Evolutionary conservation across 2,329 filamentous ascomycete genomes (phyloP).

Genomic region (Sphaceloma murrayae): DNA sequence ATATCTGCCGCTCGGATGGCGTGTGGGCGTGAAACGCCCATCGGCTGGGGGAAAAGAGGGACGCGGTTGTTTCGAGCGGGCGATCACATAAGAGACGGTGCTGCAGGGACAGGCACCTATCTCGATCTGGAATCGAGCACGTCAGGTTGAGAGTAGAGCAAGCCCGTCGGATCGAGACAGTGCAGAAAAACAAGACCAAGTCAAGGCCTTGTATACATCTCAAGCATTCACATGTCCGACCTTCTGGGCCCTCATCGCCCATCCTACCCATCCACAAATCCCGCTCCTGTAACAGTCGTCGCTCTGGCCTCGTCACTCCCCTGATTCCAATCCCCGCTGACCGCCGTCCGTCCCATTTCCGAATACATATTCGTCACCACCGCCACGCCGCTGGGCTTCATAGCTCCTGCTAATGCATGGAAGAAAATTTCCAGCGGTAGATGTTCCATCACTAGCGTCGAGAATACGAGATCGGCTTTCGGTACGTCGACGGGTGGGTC

Average conservation of each 20-base stretch:
- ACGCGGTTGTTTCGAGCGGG: no score
- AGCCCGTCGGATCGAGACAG: no score
- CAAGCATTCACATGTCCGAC: slow-evolving; percentile 51
- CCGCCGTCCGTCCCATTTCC: slow-evolving; percentile 44
- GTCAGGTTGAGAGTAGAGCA: no score
- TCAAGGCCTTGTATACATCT: no score
- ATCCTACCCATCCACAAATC: slow-evolving; percentile 48
- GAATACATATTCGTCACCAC: slow-evolving; percentile 61
- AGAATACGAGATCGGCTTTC: slow-evolving; percentile 41
- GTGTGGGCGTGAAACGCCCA: no score
- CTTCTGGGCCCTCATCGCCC: slow-evolving; percentile 45
- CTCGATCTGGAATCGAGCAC: no score
- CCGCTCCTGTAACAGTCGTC: slow-evolving; percentile 44
- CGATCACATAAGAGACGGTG: no score
- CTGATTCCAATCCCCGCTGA: neutral
- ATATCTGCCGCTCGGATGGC: no score
- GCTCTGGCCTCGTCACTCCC: neutral
- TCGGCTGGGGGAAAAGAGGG: no score
- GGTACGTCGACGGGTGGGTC: neutral
- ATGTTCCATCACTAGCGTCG: slow-evolving; percentile 57
- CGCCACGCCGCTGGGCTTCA: slow-evolving; percentile 39
- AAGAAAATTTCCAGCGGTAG: slow-evolving; percentile 47
- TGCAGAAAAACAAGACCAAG: no score
- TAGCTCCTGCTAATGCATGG: slow-evolving; percentile 35
- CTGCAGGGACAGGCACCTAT: no score